Conservation (phyloP, 2,329 filamentous ascomycete species). For the Fusarium compactum region DNA sequence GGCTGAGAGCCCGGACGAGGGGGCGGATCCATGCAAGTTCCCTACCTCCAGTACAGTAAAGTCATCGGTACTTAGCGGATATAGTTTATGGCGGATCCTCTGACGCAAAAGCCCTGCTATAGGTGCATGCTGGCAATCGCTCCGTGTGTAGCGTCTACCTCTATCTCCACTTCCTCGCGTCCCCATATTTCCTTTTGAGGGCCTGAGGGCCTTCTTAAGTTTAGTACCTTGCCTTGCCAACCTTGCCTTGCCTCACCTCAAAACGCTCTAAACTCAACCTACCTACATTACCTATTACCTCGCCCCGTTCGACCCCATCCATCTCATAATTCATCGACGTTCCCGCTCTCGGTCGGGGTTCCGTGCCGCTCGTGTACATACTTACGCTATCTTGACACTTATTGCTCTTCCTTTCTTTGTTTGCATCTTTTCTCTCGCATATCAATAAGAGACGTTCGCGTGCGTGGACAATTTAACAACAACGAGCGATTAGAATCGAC, state of each 20-base stretch:
- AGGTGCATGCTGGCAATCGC: constrained; percentile 18
- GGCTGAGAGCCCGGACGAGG: constrained; percentile 20
- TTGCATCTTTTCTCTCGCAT: constrained; percentile 17
- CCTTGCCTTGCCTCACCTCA: constrained; percentile 38
- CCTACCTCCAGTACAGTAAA: background rate
- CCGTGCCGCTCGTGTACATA: constrained; percentile 42
- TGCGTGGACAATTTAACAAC: constrained; percentile 11
- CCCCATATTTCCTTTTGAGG: constrained; percentile 30
- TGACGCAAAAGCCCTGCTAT: constrained; percentile 22
- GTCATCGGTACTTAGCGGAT: constrained; percentile 26
- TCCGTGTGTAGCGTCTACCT: constrained; percentile 33
- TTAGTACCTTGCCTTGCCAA: constrained; percentile 29
- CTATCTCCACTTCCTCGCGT: constrained; percentile 14
- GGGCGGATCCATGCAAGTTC: constrained; percentile 2
- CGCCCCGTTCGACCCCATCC: constrained; percentile 44
- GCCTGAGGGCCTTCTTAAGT: constrained; percentile 36
- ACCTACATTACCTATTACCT: constrained; percentile 31
- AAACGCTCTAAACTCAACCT: constrained; percentile 42
- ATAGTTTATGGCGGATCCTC: constrained; percentile 3
- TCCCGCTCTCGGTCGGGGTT: constrained; percentile 42
- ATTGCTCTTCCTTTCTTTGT: constrained; percentile 20
- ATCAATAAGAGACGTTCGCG: constrained; percentile 20
- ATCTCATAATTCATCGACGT: constrained; percentile 41
- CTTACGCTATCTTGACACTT: constrained; percentile 29
- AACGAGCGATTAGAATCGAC: constrained; percentile 10